Evolutionary conservation across 73 alveolate species (phyloP).

Genomic region (Paramecium tetraurelia): DNA sequence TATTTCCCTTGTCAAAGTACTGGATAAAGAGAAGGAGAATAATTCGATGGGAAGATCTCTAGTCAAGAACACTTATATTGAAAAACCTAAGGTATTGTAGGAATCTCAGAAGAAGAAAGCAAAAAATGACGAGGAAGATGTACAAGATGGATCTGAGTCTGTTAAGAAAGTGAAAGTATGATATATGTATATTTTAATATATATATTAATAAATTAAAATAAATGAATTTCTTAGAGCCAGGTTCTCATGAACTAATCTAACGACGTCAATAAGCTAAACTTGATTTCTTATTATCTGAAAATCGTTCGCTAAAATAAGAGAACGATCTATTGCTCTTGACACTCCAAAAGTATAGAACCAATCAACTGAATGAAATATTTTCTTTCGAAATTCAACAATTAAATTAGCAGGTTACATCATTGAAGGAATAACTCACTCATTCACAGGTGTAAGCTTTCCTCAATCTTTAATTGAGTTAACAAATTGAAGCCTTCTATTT

Average conservation of each 20-base stretch:
- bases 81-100: constrained; percentile 10
- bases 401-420: neutral
- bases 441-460: neutral
- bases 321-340: neutral
- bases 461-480: neutral
- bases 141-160: constrained; percentile 6
- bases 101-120: neutral
- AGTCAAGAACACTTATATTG: neutral
- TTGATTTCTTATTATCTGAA: neutral
- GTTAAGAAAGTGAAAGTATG: constrained; percentile 32
- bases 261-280: neutral
- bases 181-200: neutral
- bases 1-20: constrained; percentile 87
- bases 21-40: constrained; percentile 87
- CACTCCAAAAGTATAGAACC: neutral
- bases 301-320: neutral
- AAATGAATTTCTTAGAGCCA: neutral
- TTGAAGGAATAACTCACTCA: neutral
- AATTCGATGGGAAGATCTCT: constrained; percentile 4
- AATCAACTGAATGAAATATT: neutral
- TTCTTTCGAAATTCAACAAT: neutral
- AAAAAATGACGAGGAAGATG: neutral
- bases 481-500: neutral
- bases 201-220: neutral
- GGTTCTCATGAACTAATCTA: neutral